phyloP scores from a whole-genome alignment of 2,329 filamentous ascomycete species.

The Penicillium sp. region DNA sequence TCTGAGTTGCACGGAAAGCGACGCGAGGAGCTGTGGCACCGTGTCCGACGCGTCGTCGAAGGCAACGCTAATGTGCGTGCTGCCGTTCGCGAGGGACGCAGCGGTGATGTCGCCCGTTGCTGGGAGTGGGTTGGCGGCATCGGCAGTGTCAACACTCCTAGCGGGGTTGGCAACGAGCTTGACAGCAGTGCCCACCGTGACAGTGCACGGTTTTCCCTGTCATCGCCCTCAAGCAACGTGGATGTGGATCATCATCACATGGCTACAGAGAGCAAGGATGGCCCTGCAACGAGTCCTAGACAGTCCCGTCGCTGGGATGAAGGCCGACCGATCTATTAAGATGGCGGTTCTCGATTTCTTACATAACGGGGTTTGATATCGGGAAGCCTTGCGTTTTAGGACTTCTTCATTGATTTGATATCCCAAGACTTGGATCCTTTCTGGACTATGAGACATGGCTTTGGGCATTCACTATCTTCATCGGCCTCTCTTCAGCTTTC shows the following conservation, averaged over 20 bases:
- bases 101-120: constrained; percentile 63
- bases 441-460: constrained; percentile 21
- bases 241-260: constrained; percentile 21
- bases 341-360: constrained; percentile 17
- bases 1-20: constrained; percentile 77
- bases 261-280: constrained; percentile 18
- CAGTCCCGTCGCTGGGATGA: constrained; percentile 49
- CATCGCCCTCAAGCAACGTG: constrained; percentile 34
- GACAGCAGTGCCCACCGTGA: constrained; percentile 36
- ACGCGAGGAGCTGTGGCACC: constrained; percentile 81
- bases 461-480: not conserved
- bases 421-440: constrained; percentile 16
- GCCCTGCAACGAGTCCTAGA: constrained; percentile 34
- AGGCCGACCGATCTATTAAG: constrained; percentile 49
- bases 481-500: not conserved
- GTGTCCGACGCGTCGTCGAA: constrained; percentile 84
- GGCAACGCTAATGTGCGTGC: constrained; percentile 89
- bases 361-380: constrained; percentile 4
- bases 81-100: constrained; percentile 69
- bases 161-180: constrained; percentile 51
- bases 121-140: constrained; percentile 74
- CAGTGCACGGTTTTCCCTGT: constrained; percentile 37
- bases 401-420: constrained; percentile 16
- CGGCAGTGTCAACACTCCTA: constrained; percentile 60
- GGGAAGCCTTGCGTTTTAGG: constrained; percentile 22